phyloP scores from a whole-genome alignment of 1,284 basidiomycete genomes.

The Cryptococcus sp. region DNA sequence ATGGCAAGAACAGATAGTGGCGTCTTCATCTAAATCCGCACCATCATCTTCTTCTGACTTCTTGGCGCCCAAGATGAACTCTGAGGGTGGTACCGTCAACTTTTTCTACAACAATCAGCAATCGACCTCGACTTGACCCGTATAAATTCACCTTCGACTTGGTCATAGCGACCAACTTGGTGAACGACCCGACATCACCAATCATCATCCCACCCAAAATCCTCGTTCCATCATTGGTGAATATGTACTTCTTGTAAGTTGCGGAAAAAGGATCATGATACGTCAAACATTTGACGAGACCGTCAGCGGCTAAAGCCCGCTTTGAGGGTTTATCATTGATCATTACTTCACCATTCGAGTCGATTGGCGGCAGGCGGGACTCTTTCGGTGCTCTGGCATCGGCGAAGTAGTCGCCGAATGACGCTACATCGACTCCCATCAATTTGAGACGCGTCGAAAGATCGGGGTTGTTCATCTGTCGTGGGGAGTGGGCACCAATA shows the following conservation, averaged over 20 bases:
- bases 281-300: conserved; percentile 60
- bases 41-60: conserved; percentile 66
- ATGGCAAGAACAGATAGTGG: conserved; percentile 53
- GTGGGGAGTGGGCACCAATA: conserved; percentile 52
- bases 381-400: conserved; percentile 42
- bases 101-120: conserved; percentile 14
- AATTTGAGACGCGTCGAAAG: conserved; percentile 64
- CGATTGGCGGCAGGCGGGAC: not conserved
- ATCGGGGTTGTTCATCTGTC: conserved; percentile 60
- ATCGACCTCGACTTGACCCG: not conserved
- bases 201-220: conserved; percentile 77
- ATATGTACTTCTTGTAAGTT: conserved; percentile 73
- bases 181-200: conserved; percentile 64
- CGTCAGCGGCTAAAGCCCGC: conserved; percentile 33
- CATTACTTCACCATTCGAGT: conserved; percentile 11
- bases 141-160: conserved; percentile 61
- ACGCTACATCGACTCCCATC: conserved; percentile 66
- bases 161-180: conserved; percentile 63
- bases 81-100: conserved; percentile 22
- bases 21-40: conserved; percentile 65
- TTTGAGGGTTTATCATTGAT: conserved; percentile 11
- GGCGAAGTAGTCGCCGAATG: conserved; percentile 64
- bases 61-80: conserved; percentile 69
- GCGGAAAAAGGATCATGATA: conserved; percentile 66
- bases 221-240: conserved; percentile 68